Conservation (phyloP, 2,329 filamentous ascomycete genomes). For the Magnaporthiopsis incrustans region DNA sequence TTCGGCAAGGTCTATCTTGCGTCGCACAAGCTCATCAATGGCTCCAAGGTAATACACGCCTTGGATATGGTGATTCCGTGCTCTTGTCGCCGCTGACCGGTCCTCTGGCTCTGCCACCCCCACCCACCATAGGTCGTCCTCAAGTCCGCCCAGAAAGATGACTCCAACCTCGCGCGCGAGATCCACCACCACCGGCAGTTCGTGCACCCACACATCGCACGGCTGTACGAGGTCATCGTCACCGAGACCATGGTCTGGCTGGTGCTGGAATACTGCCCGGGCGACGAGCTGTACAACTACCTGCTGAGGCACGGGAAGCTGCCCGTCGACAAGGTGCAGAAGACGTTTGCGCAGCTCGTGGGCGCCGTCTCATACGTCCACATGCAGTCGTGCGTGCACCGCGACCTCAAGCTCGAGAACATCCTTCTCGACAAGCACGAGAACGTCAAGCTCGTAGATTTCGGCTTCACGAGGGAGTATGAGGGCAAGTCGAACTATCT, state of each 20-base stretch:
- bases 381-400: slow-evolving; percentile 88
- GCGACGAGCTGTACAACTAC: slow-evolving; percentile 96
- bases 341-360: slow-evolving; percentile 91
- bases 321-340: slow-evolving; percentile 79
- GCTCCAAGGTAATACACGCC: slow-evolving; percentile 66
- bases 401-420: slow-evolving; percentile 93
- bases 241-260: slow-evolving; percentile 94
- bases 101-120: not conserved
- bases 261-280: slow-evolving; percentile 92
- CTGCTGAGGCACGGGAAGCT: slow-evolving; percentile 81
- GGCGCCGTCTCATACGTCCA: slow-evolving; percentile 95
- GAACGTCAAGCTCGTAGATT: slow-evolving; percentile 96
- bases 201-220: slow-evolving; percentile 91
- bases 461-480: slow-evolving; percentile 96
- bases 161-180: slow-evolving; percentile 90
- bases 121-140: slow-evolving; percentile 67
- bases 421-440: slow-evolving; percentile 94
- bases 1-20: slow-evolving; percentile 98
- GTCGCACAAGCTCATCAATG: slow-evolving; percentile 94
- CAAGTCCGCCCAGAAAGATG: slow-evolving; percentile 94
- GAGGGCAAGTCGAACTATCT: slow-evolving; percentile 90
- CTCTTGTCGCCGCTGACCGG: too few species aligned
- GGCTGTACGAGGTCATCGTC: slow-evolving; percentile 95
- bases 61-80: too few species aligned
- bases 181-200: slow-evolving; percentile 99